Conservation (phyloP, 257 asterid species). For the Schizonepeta tenuifolia region DNA sequence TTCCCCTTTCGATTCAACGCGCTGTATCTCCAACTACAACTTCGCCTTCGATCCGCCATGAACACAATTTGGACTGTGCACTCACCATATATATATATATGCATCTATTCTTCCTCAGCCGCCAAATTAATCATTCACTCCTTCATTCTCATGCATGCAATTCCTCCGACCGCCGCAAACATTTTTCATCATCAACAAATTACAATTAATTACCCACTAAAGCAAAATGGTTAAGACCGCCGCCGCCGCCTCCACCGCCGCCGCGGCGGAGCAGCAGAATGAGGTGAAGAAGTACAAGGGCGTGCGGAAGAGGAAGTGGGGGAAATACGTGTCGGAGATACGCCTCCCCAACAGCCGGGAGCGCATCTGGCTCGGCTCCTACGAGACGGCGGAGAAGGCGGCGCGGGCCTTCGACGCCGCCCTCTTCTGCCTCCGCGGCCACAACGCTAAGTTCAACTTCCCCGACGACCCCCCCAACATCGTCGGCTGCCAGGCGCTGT, state of each 20-base stretch:
- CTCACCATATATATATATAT: constrained; percentile 14
- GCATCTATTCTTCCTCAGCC: constrained; percentile 33
- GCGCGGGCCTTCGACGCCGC: constrained; percentile 75
- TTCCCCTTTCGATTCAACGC: constrained; percentile 50
- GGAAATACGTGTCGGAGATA: constrained; percentile 69
- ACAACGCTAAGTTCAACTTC: constrained; percentile 53
- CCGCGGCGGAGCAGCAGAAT: not conserved
- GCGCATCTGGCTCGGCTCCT: constrained; percentile 72
- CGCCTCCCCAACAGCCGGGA: constrained; percentile 73
- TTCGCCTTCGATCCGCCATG: constrained; percentile 17
- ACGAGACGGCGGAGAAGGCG: constrained; percentile 61
- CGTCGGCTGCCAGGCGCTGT: constrained; percentile 37
- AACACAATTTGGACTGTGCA: constrained; percentile 33
- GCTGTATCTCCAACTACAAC: constrained; percentile 31
- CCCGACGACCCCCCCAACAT: constrained; percentile 47
- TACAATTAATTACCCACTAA: too few species aligned
- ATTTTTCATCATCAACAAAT: not conserved
- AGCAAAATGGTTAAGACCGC: constrained; percentile 24
- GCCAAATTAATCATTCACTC: constrained; percentile 31
- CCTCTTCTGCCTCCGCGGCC: constrained; percentile 61
- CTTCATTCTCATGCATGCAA: constrained; percentile 28
- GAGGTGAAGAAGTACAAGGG: constrained; percentile 64
- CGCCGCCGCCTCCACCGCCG: not conserved
- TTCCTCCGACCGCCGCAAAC: constrained; percentile 12
- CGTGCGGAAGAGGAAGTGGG: constrained; percentile 67